Percentiles rank a stretch among this genome's conserved stretches.
Evolutionary conservation across 306 rosid species (phyloP).

Genomic region (Prosopis cineraria): DNA sequence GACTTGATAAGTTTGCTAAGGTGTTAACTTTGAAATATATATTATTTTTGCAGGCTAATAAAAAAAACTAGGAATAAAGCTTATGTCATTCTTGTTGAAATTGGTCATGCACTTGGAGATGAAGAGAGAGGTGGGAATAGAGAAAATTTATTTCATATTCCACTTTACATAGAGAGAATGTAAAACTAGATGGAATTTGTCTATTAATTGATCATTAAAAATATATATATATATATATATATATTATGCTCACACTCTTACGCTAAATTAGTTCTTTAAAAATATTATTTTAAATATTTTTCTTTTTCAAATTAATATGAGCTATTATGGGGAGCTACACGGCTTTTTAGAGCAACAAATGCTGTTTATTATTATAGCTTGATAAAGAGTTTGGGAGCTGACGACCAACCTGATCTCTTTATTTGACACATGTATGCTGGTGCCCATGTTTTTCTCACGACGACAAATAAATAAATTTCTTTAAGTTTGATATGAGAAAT

Average conservation of each 20-base stretch:
- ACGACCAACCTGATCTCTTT: conserved; percentile 78
- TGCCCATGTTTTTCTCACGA: conserved; percentile 78
- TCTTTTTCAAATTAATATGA: conserved; percentile 56
- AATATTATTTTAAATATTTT: background rate
- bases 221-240: too few species aligned
- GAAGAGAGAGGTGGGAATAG: conserved; percentile 73
- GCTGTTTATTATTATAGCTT: conserved; percentile 58
- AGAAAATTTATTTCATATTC: conserved; percentile 55
- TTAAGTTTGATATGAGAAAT: too few species aligned
- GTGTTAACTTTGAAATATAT: conserved; percentile 21
- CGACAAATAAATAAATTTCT: too few species aligned
- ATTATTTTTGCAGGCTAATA: conserved; percentile 74
- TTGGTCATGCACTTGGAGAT: conserved; percentile 84
- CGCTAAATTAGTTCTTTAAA: too few species aligned
- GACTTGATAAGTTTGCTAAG: conserved; percentile 23
- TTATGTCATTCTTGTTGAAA: conserved; percentile 83
- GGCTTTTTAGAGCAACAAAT: conserved; percentile 89
- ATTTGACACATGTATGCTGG: conserved; percentile 97
- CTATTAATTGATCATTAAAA: too few species aligned
- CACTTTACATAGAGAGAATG: too few species aligned
- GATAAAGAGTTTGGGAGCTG: conserved; percentile 66
- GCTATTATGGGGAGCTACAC: conserved; percentile 88
- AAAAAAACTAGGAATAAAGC: conserved; percentile 92
- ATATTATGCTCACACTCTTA: too few species aligned
- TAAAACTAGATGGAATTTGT: too few species aligned